These are phyloP conservation scores for Sphagnurus paluster DNA, from an alignment of 1,284 basidiomycete genomes.

Conservation along the genomic window DNA sequence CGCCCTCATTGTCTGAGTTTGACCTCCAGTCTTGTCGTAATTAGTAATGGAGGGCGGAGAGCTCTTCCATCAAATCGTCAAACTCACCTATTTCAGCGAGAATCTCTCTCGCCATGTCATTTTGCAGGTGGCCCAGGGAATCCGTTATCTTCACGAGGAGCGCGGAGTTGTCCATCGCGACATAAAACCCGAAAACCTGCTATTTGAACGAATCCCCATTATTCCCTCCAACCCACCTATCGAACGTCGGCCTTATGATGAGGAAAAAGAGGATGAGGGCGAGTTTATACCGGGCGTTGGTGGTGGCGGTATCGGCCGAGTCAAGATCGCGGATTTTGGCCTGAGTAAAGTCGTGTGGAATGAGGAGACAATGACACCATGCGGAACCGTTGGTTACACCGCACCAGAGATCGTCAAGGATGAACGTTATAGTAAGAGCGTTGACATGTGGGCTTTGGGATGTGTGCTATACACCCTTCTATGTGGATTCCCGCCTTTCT, in stretches of 20 bases:
- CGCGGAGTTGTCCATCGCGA: slow-evolving; percentile 97
- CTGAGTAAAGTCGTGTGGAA: slow-evolving; percentile 99
- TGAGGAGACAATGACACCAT: slow-evolving; percentile 98
- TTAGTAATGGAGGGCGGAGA: slow-evolving; percentile 96
- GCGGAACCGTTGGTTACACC: slow-evolving; percentile 98
- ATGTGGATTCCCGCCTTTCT: slow-evolving; percentile 99
- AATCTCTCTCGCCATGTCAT: slow-evolving; percentile 95
- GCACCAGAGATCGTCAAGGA: slow-evolving; percentile 99
- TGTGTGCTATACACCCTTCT: slow-evolving; percentile 98
- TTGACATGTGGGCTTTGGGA: slow-evolving; percentile 99
- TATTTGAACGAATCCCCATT: slow-evolving; percentile 94
- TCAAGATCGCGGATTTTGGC: slow-evolving; percentile 99
- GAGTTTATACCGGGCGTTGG: slow-evolving; percentile 91
- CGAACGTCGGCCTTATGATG: slow-evolving; percentile 87
- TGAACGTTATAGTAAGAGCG: slow-evolving; percentile 96
- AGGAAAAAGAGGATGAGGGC: slow-evolving; percentile 98
- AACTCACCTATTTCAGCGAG: slow-evolving; percentile 98
- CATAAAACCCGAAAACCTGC: slow-evolving; percentile 98
- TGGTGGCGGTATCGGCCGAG: slow-evolving; percentile 95
- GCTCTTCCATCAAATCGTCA: slow-evolving; percentile 99
- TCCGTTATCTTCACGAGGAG: slow-evolving; percentile 96
- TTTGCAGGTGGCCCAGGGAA: slow-evolving; percentile 94
- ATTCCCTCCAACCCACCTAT: slow-evolving; percentile 78
- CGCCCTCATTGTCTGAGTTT: slow-evolving; percentile 6
- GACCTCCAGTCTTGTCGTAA: slow-evolving; percentile 10